Conservation (phyloP, 2,329 filamentous ascomycete species). For the Cylindrodendrum hubeiense region DNA sequence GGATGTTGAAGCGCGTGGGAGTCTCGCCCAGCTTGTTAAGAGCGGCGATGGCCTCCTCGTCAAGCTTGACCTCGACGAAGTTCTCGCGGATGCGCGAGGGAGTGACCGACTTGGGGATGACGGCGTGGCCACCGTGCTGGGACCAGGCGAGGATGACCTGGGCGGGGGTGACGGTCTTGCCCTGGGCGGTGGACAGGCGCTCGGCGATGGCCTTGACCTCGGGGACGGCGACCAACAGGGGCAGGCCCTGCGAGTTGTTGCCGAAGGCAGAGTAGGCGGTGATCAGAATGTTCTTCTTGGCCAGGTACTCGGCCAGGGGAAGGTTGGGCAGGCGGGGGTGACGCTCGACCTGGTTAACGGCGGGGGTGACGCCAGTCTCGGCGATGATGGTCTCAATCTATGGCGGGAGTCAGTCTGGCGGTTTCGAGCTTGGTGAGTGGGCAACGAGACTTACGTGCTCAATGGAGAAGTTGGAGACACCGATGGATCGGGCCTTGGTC, state of each 20-base stretch:
- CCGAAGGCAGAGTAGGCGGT: constrained; percentile 74
- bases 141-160: constrained; percentile 69
- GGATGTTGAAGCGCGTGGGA: constrained; percentile 59
- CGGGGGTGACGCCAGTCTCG: constrained; percentile 68
- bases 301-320: constrained; percentile 70
- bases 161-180: constrained; percentile 55
- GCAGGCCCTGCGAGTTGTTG: constrained; percentile 57
- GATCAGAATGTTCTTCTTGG: constrained; percentile 72
- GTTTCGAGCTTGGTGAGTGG: neutral
- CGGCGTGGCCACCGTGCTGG: constrained; percentile 71
- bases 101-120: constrained; percentile 82
- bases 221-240: constrained; percentile 70
- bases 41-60: constrained; percentile 68
- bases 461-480: constrained; percentile 80
- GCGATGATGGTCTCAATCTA: constrained; percentile 68
- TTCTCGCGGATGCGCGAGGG: constrained; percentile 76
- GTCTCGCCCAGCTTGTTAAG: constrained; percentile 72
- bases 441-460: constrained; percentile 53
- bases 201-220: constrained; percentile 69
- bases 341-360: constrained; percentile 78
- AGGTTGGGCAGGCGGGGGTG: constrained; percentile 72
- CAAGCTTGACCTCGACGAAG: constrained; percentile 75
- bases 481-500: constrained; percentile 74
- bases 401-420: constrained; percentile 5
- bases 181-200: constrained; percentile 50